A percentile compares a stretch with the other conserved stretches of the same genome.
Evolutionary conservation across 2,329 filamentous ascomycete species (phyloP).

Genomic region (Leptographium lundbergii): DNA sequence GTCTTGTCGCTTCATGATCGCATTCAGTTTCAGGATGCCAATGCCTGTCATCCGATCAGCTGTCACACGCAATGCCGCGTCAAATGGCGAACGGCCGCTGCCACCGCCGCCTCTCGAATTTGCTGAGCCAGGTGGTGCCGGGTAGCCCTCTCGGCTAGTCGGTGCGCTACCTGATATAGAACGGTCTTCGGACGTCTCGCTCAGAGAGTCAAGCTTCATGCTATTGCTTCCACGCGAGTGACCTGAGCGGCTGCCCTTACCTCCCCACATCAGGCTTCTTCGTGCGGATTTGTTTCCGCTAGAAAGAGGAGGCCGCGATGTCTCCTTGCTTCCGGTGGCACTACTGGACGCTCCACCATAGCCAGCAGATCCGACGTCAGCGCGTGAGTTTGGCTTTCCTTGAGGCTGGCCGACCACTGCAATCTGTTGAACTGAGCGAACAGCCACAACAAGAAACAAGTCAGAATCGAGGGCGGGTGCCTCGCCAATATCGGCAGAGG

Average conservation of each 20-base stretch:
- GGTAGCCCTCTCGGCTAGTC: conserved; percentile 32
- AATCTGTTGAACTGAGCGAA: conserved; percentile 49
- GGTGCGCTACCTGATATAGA: conserved; percentile 19
- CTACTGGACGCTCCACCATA: conserved; percentile 16
- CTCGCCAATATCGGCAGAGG: conserved; percentile 58
- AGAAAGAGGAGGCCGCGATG: conserved; percentile 34
- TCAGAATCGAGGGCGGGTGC: conserved; percentile 51
- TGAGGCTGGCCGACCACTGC: conserved; percentile 11
- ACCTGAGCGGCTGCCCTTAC: conserved; percentile 40
- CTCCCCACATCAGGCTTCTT: conserved; percentile 59
- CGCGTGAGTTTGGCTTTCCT: conserved; percentile 30
- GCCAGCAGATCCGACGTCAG: conserved; percentile 27
- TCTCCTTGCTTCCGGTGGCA: conserved; percentile 18
- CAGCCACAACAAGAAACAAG: conserved; percentile 72
- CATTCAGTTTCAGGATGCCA: conserved; percentile 64
- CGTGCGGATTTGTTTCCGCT: conserved; percentile 41
- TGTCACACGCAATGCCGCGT: conserved; percentile 23
- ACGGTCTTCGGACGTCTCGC: conserved; percentile 36
- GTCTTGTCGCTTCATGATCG: conserved; percentile 56
- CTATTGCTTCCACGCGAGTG: conserved; percentile 35
- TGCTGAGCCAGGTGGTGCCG: conserved; percentile 41
- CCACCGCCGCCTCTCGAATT: conserved; percentile 27
- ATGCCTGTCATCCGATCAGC: conserved; percentile 62
- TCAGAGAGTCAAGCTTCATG: conserved; percentile 42
- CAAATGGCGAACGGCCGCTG: conserved; percentile 1